Evolutionary conservation across 1,284 basidiomycete genomes (phyloP).

Genomic region (Ceratobasidium sp.): DNA sequence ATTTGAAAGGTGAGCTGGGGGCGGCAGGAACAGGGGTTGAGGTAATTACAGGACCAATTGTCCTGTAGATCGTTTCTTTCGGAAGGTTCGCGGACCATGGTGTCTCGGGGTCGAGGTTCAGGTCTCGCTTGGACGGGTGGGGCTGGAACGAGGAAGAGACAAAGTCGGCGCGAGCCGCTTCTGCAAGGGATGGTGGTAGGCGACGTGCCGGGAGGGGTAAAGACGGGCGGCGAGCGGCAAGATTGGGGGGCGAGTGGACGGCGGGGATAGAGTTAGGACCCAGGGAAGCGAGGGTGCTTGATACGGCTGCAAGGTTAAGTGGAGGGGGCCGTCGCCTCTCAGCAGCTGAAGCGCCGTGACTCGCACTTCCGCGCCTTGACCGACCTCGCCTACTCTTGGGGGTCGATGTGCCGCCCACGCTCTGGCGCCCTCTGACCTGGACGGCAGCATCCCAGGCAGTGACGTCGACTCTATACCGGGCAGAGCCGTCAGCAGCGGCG

Average conservation of each 20-base stretch:
- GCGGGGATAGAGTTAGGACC: background rate
- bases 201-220: conserved; percentile 7
- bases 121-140: conserved; percentile 37
- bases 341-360: background rate
- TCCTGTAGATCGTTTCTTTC: conserved; percentile 37
- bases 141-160: conserved; percentile 44
- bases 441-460: conserved; percentile 40
- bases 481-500: background rate
- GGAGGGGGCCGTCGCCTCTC: conserved; percentile 41
- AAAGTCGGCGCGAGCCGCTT: conserved; percentile 39
- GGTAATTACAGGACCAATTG: conserved; percentile 18
- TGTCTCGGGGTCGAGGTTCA: conserved; percentile 43
- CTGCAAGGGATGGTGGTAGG: conserved; percentile 32
- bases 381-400: conserved; percentile 39
- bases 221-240: conserved; percentile 25
- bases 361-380: conserved; percentile 37
- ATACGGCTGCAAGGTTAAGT: conserved; percentile 40
- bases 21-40: background rate
- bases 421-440: conserved; percentile 16
- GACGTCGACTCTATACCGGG: conserved; percentile 32
- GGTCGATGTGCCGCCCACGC: conserved; percentile 7
- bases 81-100: conserved; percentile 45
- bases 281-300: conserved; percentile 24
- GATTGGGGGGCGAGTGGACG: conserved; percentile 5
- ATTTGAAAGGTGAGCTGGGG: conserved; percentile 36